Evolutionary conservation across 148 eudicot species (phyloP).

Genomic region (Vaccinium darrowii): DNA sequence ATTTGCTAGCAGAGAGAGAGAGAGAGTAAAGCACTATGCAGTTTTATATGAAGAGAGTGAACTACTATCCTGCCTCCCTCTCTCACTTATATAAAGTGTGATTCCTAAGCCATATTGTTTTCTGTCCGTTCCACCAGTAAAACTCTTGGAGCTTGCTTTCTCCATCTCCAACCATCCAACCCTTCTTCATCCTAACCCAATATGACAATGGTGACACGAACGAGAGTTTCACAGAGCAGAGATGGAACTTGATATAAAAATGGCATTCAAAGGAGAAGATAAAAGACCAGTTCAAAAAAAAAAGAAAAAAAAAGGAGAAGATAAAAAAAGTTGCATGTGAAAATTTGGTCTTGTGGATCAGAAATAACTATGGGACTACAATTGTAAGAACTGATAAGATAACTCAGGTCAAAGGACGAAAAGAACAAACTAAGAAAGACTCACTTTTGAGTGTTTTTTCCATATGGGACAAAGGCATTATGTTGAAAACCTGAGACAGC

Average conservation of each 20-base stretch:
- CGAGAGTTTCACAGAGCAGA: background rate
- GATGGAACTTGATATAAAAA: background rate
- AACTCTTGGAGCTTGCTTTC: background rate
- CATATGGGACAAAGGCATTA: background rate
- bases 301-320: too few species aligned
- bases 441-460: background rate
- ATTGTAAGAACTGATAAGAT: too few species aligned
- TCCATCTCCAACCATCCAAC: slow-evolving; percentile 8
- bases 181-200: background rate
- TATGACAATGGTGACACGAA: background rate
- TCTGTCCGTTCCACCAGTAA: background rate
- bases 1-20: background rate
- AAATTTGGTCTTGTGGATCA: background rate
- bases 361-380: background rate
- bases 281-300: background rate
- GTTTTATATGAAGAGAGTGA: background rate
- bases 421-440: background rate
- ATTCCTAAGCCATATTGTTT: background rate
- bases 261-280: background rate
- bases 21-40: background rate
- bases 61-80: background rate
- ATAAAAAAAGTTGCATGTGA: background rate
- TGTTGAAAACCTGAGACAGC: background rate
- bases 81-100: background rate
- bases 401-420: background rate